Percentiles rank a stretch among this genome's conserved stretches.
Conservation (phyloP, 371 early-diverging fungal genomes). For the Lichtheimia ramosa region DNA sequence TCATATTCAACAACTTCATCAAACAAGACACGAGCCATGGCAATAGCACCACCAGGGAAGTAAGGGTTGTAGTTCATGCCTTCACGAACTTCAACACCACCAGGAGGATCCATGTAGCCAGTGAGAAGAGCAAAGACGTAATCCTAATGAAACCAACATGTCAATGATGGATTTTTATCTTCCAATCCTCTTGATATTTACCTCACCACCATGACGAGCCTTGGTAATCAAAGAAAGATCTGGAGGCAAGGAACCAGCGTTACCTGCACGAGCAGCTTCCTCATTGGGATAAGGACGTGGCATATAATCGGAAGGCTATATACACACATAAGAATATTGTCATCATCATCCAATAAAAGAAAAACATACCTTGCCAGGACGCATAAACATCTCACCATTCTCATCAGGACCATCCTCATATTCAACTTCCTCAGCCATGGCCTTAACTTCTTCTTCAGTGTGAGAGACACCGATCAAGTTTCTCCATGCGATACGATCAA, state of each 20-base stretch:
- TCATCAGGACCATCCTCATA: constrained; percentile 96
- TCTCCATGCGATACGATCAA: constrained; percentile 92
- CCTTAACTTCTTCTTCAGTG: constrained; percentile 91
- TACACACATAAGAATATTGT: neutral
- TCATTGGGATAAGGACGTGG: constrained; percentile 96
- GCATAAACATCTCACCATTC: constrained; percentile 87
- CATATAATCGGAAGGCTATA: constrained; percentile 86
- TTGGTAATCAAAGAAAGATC: constrained; percentile 94
- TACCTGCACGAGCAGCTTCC: constrained; percentile 95
- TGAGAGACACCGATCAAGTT: constrained; percentile 93
- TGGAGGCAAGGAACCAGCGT: constrained; percentile 95
- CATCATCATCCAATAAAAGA: neutral
- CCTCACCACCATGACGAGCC: constrained; percentile 93
- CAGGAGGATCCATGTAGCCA: constrained; percentile 95
- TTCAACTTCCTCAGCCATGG: constrained; percentile 91
- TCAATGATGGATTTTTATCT: neutral
- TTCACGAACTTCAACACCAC: constrained; percentile 93
- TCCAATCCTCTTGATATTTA: constrained; percentile 38
- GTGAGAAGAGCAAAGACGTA: constrained; percentile 95
- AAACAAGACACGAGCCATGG: constrained; percentile 93
- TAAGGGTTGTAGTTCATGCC: constrained; percentile 98
- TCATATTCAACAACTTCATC: constrained; percentile 97
- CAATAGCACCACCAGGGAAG: constrained; percentile 98
- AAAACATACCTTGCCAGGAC: constrained; percentile 86
- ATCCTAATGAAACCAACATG: constrained; percentile 53